Base-by-base conservation (phyloP, 1,139 yeast genomes). In the Suhomyces wounanorum region DNA sequence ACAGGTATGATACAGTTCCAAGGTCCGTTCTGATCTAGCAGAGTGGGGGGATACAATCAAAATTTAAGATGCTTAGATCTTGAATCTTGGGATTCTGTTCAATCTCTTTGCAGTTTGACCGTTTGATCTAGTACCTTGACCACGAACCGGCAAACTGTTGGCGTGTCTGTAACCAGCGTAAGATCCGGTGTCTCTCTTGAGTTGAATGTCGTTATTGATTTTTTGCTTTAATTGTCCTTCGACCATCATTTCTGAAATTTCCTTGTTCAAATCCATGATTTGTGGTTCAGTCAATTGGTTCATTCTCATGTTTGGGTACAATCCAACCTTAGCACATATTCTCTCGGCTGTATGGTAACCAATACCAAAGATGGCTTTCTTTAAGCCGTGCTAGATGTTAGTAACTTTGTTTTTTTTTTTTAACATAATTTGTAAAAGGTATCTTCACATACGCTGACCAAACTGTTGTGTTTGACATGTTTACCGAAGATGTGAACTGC, bases 221-320 rank as follows among this genome's bases (percentile, higher is more conserved):
- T 87, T 82, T 51, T 90, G 89, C 62, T 88, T 79, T 63, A 92
- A 84, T 59, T 87, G 94, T 49, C 91, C 91, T 65, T 92, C 99
- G 44, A 94, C 87, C 36, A 89, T 83, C 77, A 89, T 77, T 47
- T 83, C 87, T 1, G 96, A 83, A 47, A 94, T 77, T 65, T 94
- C 97, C 68, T 91, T 92, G 45, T 96, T 87, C 43, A 94, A 78
- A 40, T 89, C 83, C 81, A 94, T 81, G 46, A 91, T 81, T 62
- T 91, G 96, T 43, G 92, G 89, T 69, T 94, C 99, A 30, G 87
- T 77, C 44, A 94, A 80, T 69, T 94, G 96, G 67, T 89, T 94
- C 89, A 94, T 87, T 70, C 96, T 83, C 96, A 92, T 91, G 66
- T 82, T 79, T 39, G 98, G 98, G 65, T 92, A 94, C 51, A 94